Percentiles rank a stretch among this genome's conserved stretches.
These are phyloP conservation scores for Pythium dissotocum DNA, from an alignment of 352 stramenopile species.

Conservation along the genomic window DNA sequence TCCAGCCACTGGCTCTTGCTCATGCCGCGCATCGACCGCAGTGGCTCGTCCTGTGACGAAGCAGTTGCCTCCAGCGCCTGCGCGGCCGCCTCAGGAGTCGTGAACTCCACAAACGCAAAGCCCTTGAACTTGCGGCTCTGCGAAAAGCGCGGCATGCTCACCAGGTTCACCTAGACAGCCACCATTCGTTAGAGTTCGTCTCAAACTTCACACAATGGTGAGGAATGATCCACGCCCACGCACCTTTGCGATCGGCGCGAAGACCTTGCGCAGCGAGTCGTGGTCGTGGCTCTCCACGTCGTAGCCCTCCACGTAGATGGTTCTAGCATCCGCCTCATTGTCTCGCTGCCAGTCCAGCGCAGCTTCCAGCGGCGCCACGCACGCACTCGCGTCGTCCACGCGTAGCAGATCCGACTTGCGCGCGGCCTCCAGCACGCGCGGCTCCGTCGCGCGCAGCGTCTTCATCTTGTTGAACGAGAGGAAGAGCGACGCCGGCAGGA, in stretches of 20 bases:
- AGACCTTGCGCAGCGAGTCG: constrained; percentile 59
- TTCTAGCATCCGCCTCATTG: constrained; percentile 31
- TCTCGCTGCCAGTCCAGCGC: constrained; percentile 9
- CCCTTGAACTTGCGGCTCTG: constrained; percentile 76
- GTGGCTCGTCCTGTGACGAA: constrained; percentile 18
- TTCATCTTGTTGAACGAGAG: constrained; percentile 68
- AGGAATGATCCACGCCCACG: background rate
- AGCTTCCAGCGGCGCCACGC: constrained; percentile 48
- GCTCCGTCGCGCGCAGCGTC: constrained; percentile 50
- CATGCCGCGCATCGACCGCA: constrained; percentile 56
- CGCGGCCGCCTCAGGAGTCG: constrained; percentile 32
- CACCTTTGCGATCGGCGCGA: constrained; percentile 67
- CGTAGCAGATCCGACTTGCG: constrained; percentile 54
- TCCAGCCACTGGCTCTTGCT: constrained; percentile 55
- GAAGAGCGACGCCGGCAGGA: constrained; percentile 52
- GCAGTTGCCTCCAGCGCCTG: constrained; percentile 29
- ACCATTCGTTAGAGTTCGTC: background rate
- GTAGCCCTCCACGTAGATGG: constrained; percentile 81
- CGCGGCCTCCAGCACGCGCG: constrained; percentile 57
- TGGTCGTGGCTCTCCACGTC: constrained; percentile 49
- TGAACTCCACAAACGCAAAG: constrained; percentile 85
- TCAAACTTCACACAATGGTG: no score
- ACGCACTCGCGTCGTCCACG: constrained; percentile 37
- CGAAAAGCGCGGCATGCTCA: constrained; percentile 72
- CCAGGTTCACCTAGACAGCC: constrained; percentile 48